Evolutionary conservation across 2,329 filamentous ascomycete species (phyloP), one percentile per base, ranked within the genome.

Genomic region (Cephalotrichum gorgonifer): DNA sequence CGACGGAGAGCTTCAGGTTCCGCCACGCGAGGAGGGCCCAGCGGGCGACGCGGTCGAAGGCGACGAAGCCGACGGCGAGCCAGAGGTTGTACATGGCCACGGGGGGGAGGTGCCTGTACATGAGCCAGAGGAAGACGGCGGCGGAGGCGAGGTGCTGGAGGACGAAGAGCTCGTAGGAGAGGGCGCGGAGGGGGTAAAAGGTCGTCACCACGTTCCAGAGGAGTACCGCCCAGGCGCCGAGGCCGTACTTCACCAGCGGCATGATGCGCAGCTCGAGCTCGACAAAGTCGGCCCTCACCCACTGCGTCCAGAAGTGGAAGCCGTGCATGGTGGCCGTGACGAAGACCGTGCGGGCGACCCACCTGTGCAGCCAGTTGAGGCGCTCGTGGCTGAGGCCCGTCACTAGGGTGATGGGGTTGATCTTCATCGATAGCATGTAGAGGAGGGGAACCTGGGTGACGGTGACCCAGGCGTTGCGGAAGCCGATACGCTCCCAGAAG

Each of bases 281-380:
- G 27, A 85, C 70, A 51, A 83, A 78, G 51, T 78, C 75, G 49
- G 78, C 73, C 11, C 68, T 67, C 25, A 73, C 72, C 79, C 83
- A 87, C 58, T 82, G 74, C 3, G 68, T 67, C 64, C 80, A 81
- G 60, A 86, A 87, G 60, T 84, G 78, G 55, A 78, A 84, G 52
- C 85, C 82, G 56, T 88, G 84, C 3, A 86, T 72, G 1, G 81
- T 81, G 2, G 78, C 78, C 0, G 80, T 85, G 15, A 86, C 65
- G 31, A 87, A 74, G 66, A 87, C 77, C 49, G 80, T 83, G 51
- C 84, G 74, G 3, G 79, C 81, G 9, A 82, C 77, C 83, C 84
- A 88, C 52, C 84, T 75, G 57, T 88, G 84, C 47, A 86, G 64
- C 83, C 83, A 87, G 60, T 85, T 86, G 51, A 87, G 67, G 8